Base-by-base conservation (phyloP, 2,329 filamentous ascomycete species). In the Hymenoscyphus fraxineus region DNA sequence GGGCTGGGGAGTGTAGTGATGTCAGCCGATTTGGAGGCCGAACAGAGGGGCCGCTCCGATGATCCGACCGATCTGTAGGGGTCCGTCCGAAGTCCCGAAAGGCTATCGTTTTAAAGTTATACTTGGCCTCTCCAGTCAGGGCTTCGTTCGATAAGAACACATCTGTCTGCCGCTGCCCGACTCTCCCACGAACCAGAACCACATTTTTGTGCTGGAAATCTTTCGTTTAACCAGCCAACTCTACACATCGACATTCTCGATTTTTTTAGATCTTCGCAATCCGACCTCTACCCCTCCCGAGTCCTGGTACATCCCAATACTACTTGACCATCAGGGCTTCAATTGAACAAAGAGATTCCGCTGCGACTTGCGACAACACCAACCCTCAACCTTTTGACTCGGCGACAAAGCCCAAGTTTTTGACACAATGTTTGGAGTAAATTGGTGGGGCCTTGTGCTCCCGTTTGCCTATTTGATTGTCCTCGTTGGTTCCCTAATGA, bases 391-490 rank as follows among this genome's bases (percentile, higher is more conserved):
- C 41, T 31, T 59, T 31, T 5, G 10, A 54, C 47, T 54, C 47
- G 47, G 22, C n/a, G 47, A 27, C 19, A 22, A 31, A 1, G 12
- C 5, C 40, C 19, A 35, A 13, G 10, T 35, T 60, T 27, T 39
- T 38, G 22, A 39, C 60, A 44, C 80, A n/a, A 74, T 76, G 71
- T 72, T 74, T 63, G 65, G 68, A 67, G 77, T 88, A 70, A 86
- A 96, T 83, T 96, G 92, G 92, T 81, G 90, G 79, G 90, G 91
- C 80, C 88, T 98, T 67, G 82, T 87, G 75, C 86, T 97, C 73
- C 94, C 95, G 66, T 85, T 97, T 75, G 89, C 92, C 79, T 99
- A 99, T 79, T 84, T 99, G 65, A 83, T 87, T 71, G 91, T 98
- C 65, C 88, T 99, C 63, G 84, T 91, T 74, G 92, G 93, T 73